phyloP scores from a whole-genome alignment of 2,329 filamentous ascomycete species.

The Trichophyton rubrum region DNA sequence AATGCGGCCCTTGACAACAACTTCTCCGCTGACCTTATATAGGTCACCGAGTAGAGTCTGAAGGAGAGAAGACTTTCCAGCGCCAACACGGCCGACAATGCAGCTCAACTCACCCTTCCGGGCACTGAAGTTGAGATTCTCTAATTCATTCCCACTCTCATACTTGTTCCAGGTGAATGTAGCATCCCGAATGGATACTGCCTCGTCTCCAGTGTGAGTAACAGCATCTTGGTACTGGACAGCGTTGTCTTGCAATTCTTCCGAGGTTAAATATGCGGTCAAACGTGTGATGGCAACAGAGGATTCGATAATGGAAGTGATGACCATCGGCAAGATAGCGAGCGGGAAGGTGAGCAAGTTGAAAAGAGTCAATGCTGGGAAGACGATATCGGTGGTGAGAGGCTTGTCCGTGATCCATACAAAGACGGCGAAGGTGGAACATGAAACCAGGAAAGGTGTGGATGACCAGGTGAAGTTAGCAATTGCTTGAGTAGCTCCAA shows the following conservation, averaged over 20 bases:
- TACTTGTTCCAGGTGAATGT: slow-evolving; percentile 93
- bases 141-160: slow-evolving; percentile 53
- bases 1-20: slow-evolving; percentile 65
- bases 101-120: slow-evolving; percentile 90
- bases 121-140: slow-evolving; percentile 76
- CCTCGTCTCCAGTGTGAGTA: slow-evolving; percentile 69
- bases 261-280: slow-evolving; percentile 70
- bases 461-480: slow-evolving; percentile 98
- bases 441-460: slow-evolving; percentile 93
- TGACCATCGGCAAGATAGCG: slow-evolving; percentile 91
- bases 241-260: slow-evolving; percentile 81
- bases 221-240: slow-evolving; percentile 58
- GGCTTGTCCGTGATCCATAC: slow-evolving; percentile 71
- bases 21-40: slow-evolving; percentile 76
- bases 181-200: slow-evolving; percentile 68
- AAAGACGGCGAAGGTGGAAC: slow-evolving; percentile 89
- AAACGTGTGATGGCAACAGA: slow-evolving; percentile 82
- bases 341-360: slow-evolving; percentile 93
- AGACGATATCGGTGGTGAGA: slow-evolving; percentile 87
- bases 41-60: slow-evolving; percentile 81
- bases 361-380: slow-evolving; percentile 84
- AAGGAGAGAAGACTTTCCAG: slow-evolving; percentile 87
- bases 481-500: slow-evolving; percentile 83
- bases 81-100: slow-evolving; percentile 83
- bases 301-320: slow-evolving; percentile 89